These are phyloP conservation scores for Lachnellula arida DNA, from an alignment of 2,329 filamentous ascomycete species.

Conservation along the genomic window DNA sequence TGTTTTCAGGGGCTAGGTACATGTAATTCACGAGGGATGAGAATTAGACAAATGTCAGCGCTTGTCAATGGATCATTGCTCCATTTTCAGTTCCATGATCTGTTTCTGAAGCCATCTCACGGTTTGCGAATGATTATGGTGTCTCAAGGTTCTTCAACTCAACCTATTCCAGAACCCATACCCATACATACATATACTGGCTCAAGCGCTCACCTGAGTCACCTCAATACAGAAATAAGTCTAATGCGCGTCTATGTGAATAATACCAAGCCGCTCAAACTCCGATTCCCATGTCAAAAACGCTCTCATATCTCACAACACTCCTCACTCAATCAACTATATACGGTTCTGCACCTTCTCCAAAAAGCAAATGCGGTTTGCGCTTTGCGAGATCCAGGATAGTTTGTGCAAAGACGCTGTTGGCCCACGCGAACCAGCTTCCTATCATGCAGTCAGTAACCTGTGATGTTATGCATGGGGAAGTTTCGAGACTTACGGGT, in stretches of 20 bases:
- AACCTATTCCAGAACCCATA: no score
- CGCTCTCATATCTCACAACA: not conserved
- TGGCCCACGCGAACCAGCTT: conserved; percentile 58
- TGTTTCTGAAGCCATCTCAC: no score
- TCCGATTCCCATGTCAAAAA: not conserved
- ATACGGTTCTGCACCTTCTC: conserved; percentile 56
- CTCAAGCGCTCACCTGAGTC: no score
- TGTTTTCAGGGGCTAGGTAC: not conserved
- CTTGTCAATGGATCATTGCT: not conserved
- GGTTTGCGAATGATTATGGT: not conserved
- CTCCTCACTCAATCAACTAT: conserved; percentile 33
- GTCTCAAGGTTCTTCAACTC: not conserved
- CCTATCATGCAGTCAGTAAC: conserved; percentile 11
- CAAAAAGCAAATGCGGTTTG: conserved; percentile 85
- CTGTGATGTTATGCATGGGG: not conserved
- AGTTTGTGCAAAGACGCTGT: conserved; percentile 90
- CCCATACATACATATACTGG: no score
- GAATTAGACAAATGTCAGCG: not conserved
- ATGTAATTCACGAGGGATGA: not conserved
- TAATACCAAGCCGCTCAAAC: not conserved
- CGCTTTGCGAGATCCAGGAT: conserved; percentile 84
- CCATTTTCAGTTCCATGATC: not conserved
- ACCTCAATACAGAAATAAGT: no score
- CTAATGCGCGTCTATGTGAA: not conserved
- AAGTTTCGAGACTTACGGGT: conserved; percentile 48